Conservation (phyloP, 2,329 filamentous ascomycete genomes). For the Neurospora sp. region DNA sequence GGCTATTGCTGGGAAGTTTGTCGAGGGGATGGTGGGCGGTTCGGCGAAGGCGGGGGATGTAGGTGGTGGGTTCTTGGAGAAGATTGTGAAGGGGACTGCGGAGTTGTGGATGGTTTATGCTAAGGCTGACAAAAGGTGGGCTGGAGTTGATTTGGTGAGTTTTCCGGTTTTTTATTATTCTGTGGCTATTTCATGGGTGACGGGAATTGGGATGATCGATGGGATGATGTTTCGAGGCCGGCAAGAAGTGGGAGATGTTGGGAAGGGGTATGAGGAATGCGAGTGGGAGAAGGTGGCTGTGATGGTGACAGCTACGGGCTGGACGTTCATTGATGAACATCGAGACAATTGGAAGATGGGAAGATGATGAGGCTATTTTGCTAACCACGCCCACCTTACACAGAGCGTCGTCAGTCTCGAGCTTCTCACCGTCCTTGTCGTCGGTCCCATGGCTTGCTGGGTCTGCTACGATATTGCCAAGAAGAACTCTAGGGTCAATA, state of each 20-base stretch:
- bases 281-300: neutral
- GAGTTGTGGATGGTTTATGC: constrained; percentile 62
- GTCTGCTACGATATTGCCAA: constrained; percentile 52
- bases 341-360: too few relatives aligned
- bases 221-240: too few relatives aligned
- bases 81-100: constrained; percentile 21
- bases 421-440: constrained; percentile 54
- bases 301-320: neutral
- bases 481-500: constrained; percentile 43
- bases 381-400: constrained; percentile 2
- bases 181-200: too few relatives aligned
- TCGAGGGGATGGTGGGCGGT: constrained; percentile 59
- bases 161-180: neutral
- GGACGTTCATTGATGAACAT: too few relatives aligned
- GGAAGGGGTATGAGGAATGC: neutral
- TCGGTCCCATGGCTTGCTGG: constrained; percentile 48
- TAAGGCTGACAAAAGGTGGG: constrained; percentile 54
- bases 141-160: constrained; percentile 47
- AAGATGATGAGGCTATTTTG: neutral
- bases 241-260: neutral
- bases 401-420: constrained; percentile 54
- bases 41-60: neutral
- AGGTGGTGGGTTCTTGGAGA: neutral
- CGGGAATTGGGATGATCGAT: too few relatives aligned
- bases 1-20: constrained; percentile 40